Evolutionary conservation across 1,284 basidiomycete species (phyloP), one percentile per base, ranked within the genome.

Genomic region (Leccinum ponderosum): DNA sequence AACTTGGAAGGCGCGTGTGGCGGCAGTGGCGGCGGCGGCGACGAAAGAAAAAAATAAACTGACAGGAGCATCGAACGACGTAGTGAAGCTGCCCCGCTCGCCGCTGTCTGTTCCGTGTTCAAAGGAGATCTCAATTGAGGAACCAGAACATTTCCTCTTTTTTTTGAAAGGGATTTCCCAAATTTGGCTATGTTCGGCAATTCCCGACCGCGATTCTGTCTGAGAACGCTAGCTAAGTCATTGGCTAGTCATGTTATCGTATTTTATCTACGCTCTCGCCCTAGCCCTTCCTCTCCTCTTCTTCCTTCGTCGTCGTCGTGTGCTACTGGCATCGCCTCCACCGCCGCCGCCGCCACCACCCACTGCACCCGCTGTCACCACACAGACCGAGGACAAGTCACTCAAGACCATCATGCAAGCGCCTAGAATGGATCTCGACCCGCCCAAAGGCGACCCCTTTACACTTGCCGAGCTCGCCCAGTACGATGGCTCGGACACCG

Each of bases 391-490:
- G 61, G 67, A 73, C 15, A 68, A 80, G 61, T 77, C 79, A 0
- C 69, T 65, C 9, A 87, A 85, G 75, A 81, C 83, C 20, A 84
- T 90, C 73, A 91, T 91, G 90, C 87, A 89, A 68, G 70, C 89
- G 14, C 76, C 87, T 42, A 75, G 78, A 67, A 73, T 74, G 3
- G 83, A 91, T 69, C 82, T 94, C 55, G 81, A 80, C 25, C 87
- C 91, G 3, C 93, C 94, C 27, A 93, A 90, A 71, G 82, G 91
- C 68, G 87, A 92, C 71, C 87, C 89, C 0, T 89, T 86, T 77
- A 92, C 89, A 1, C 77, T 82, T 20, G 85, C 85, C 61, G 77
- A 91, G 69, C 80, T 97, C 63, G 86, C 80, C 59, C 68, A 81
- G 68, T 95, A 80, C 71, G 85, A 95, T 75, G 94, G 94, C 9